Evolutionary conservation across 2,329 filamentous ascomycete genomes (phyloP), one percentile per base, ranked within the genome.

Genomic region (Pseudogymnoascus sp.): DNA sequence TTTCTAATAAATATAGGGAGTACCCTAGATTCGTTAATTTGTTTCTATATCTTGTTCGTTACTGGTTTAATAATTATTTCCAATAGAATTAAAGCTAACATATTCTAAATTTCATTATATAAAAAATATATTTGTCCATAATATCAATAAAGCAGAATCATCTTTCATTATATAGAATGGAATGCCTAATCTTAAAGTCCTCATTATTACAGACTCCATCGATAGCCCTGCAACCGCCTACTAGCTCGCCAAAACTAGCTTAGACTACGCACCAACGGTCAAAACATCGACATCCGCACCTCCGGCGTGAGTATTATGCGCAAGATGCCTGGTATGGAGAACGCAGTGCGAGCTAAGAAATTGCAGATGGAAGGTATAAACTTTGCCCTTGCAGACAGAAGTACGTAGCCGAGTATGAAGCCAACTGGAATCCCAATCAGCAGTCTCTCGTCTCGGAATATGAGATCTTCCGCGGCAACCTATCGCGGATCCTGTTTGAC

Each of bases 221-320:
- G 72, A 72, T 6, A 74, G 74, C 8, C 76, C 74, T 13, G 26
- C 44, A 26, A 14, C 44, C 3, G 44, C 44, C 13, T 79, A 77
- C 70, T 80, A 78, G 72, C 77, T 85, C 16, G 72, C 79, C 1
- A 72, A 72, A 47, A 63, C 71, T 11, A 72, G 74, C 47, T 71
- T 75, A 61, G 65, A 69, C 70, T 83, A 0, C 77, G 82, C 3
- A 72, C 76, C 1, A 74, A 74, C 0, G 83, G 83, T 0, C 77
- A 80, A 4, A 60, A 60, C 29, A 13, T 63, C 21, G 44, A 50
- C 60, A 73, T 77, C 38, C 75, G 75, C 63, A 74, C 72, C 13
- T 68, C 69, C 1, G 75, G 75, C 1, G 73, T 78, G 6, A 70
- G 72, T 1, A 69, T 77, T 2, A 76, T 77, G 71, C 70, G 73